These are phyloP conservation scores for Calocybe indica DNA, from an alignment of 768 basidiomycete species.

Conservation along the genomic window DNA sequence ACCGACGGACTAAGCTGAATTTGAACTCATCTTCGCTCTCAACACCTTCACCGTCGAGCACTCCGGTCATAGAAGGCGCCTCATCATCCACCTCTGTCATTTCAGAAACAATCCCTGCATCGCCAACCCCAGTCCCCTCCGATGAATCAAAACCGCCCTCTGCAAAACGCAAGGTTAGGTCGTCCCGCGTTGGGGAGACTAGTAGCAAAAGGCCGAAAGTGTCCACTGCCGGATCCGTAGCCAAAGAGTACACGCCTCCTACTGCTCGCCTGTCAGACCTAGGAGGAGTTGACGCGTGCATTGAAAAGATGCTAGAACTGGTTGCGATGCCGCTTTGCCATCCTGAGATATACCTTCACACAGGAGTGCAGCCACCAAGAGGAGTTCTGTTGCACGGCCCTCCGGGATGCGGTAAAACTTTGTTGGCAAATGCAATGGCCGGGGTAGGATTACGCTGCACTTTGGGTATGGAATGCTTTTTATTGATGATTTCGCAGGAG, in stretches of 20 bases:
- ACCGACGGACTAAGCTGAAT: conserved; percentile 62
- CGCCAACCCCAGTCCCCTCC: conserved; percentile 6
- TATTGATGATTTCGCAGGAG: conserved; percentile 48
- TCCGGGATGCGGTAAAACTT: conserved; percentile 95
- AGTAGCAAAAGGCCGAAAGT: conserved; percentile 55
- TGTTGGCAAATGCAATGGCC: conserved; percentile 91
- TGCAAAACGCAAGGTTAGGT: conserved; percentile 58
- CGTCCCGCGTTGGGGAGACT: conserved; percentile 44
- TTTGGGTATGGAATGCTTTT: background rate
- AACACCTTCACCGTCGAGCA: conserved; percentile 17
- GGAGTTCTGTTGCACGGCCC: conserved; percentile 94
- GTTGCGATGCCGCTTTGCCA: conserved; percentile 93
- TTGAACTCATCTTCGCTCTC: conserved; percentile 42
- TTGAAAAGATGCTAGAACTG: conserved; percentile 94
- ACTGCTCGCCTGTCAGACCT: conserved; percentile 74
- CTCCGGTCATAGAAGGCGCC: conserved; percentile 17
- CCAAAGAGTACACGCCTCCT: conserved; percentile 72
- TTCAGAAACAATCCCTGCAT: conserved; percentile 9
- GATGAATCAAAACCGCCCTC: conserved; percentile 7
- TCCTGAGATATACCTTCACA: conserved; percentile 92
- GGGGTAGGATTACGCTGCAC: conserved; percentile 52
- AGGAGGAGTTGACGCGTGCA: conserved; percentile 79
- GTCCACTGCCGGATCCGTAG: conserved; percentile 23
- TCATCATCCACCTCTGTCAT: conserved; percentile 13
- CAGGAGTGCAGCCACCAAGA: conserved; percentile 86